phyloP scores from a whole-genome alignment of 1,284 basidiomycete genomes.

The Neonothopanus nambi region DNA sequence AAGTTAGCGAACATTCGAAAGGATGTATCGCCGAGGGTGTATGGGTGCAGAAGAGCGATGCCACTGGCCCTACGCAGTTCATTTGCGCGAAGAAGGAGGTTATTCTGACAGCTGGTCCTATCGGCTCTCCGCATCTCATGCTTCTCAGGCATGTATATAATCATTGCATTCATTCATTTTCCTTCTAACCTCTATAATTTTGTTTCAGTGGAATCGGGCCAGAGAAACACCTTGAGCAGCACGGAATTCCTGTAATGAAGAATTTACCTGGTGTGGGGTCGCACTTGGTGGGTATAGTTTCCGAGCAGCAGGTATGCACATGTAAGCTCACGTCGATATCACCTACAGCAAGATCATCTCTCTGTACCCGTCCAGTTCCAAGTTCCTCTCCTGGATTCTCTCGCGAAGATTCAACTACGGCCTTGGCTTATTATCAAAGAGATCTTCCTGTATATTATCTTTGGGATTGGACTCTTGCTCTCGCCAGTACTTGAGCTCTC shows the following conservation, averaged over 20 bases:
- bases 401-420: constrained; percentile 21
- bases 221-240: constrained; percentile 25
- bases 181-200: background rate
- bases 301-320: background rate
- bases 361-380: constrained; percentile 29
- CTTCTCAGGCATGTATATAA: constrained; percentile 18
- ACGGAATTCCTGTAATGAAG: constrained; percentile 29
- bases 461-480: constrained; percentile 30
- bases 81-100: constrained; percentile 16
- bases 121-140: constrained; percentile 27
- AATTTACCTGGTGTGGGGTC: constrained; percentile 37
- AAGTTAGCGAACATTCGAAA: background rate
- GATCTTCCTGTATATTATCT: constrained; percentile 29
- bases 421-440: constrained; percentile 25
- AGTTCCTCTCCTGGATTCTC: constrained; percentile 28
- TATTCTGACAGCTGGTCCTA: constrained; percentile 27
- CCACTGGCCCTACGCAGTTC: background rate
- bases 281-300: constrained; percentile 22
- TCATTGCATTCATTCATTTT: background rate
- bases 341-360: constrained; percentile 32
- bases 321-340: background rate
- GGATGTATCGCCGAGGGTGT: background rate
- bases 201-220: constrained; percentile 30
- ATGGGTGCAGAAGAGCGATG: background rate
- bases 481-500: constrained; percentile 28